A percentile compares a stretch with the other conserved stretches of the same genome.
These are phyloP conservation scores for Suillus fuscotomentosus DNA, from an alignment of 768 basidiomycete genomes.

Conservation along the genomic window DNA sequence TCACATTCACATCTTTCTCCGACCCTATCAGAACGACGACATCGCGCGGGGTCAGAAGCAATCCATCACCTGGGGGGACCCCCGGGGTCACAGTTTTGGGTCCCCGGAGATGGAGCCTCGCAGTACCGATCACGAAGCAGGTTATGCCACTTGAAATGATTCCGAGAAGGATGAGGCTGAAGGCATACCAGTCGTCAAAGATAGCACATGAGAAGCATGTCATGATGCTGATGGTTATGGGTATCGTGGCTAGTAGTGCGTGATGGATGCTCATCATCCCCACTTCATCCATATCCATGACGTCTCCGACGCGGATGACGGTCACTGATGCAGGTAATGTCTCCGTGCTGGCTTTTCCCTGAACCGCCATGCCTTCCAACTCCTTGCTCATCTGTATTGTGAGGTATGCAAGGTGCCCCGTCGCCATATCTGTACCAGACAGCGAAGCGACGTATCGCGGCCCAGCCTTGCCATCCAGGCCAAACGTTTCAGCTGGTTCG, in stretches of 20 bases:
- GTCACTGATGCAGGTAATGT: constrained; percentile 20
- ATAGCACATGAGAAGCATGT: constrained; percentile 25
- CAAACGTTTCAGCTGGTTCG: constrained; percentile 27
- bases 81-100: constrained; percentile 20
- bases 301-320: constrained; percentile 20
- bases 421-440: constrained; percentile 29
- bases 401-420: constrained; percentile 30
- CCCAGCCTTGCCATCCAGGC: constrained; percentile 26
- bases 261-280: constrained; percentile 2
- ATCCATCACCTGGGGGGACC: constrained; percentile 32
- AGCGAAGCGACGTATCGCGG: constrained; percentile 24
- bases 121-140: constrained; percentile 30
- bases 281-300: constrained; percentile 17
- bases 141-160: constrained; percentile 31
- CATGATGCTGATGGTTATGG: constrained; percentile 22
- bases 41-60: constrained; percentile 22
- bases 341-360: constrained; percentile 10
- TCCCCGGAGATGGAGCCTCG: constrained; percentile 17
- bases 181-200: constrained; percentile 29
- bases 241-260: constrained; percentile 21
- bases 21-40: constrained; percentile 30
- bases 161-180: constrained; percentile 32
- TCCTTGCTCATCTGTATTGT: constrained; percentile 17
- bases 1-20: constrained; percentile 29
- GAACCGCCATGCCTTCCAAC: not conserved